Evolutionary conservation across 495 filamentous ascomycete species (phyloP), one percentile per base, ranked within the genome.

Genomic region (Pyrenula aspistea): DNA sequence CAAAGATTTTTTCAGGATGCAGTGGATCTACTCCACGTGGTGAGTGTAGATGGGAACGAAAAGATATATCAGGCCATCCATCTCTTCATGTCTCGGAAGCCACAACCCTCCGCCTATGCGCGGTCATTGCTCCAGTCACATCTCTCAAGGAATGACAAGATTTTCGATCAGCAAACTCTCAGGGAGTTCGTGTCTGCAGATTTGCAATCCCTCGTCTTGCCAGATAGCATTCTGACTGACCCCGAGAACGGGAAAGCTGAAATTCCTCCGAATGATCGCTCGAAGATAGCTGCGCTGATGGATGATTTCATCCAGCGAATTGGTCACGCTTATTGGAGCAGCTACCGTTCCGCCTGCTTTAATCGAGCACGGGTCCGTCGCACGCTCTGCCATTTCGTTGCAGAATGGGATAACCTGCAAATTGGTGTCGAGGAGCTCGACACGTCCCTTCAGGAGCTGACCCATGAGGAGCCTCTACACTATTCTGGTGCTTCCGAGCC

Each of bases 291-390:
- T 1, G 76, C 80, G 54, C 74, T 80, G 51, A 93, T 96, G 80
- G 84, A 95, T 54, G 75, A 76, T 4, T 97, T 96, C 71, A 79
- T 86, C 31, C 79, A 84, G 59, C 79, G 86, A 51, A 83, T 85
- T 48, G 83, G 82, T 22, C 75, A 91, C 73, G 83, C 84, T 2
- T 95, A 89, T 63, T 71, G 92, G 4, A 89, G 96, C 61, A 79
- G 92, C 20, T 86, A 91, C 60, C 82, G 87, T 51, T 83, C 84
- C 23, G 77, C 92, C 12, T 95, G 90, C 66, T 83, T 96, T 65
- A 99, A 99, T 62, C 80, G 90, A 53, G 90, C 89, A 64, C 85
- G 93, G 10, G 79, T 94, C 42, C 85, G 93, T 15, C 81, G 93
- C 25, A 88, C 83, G 12, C 73, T 99, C 23, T 88, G 83, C 58